phyloP scores from a whole-genome alignment of 2,329 filamentous ascomycete genomes.

The Fusarium sp. region DNA sequence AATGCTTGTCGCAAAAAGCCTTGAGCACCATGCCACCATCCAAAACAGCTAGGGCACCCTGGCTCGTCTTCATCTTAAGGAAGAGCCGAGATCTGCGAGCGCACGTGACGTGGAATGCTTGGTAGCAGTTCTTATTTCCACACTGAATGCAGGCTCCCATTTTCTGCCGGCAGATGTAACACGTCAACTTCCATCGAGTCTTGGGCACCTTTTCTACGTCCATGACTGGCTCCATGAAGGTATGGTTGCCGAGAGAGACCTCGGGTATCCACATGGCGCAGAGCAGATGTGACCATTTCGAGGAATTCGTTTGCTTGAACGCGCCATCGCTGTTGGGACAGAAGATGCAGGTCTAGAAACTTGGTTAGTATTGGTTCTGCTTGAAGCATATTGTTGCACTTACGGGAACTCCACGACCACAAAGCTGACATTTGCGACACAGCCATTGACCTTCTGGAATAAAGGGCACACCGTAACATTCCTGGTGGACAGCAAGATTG shows the following conservation, averaged over 20 bases:
- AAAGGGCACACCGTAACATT: slow-evolving; percentile 98
- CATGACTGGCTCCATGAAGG: slow-evolving; percentile 98
- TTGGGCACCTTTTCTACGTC: slow-evolving; percentile 98
- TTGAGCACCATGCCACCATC: slow-evolving; percentile 87
- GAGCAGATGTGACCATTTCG: slow-evolving; percentile 95
- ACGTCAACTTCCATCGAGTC: slow-evolving; percentile 90
- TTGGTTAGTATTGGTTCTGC: slow-evolving; percentile 28
- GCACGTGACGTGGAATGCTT: slow-evolving; percentile 97
- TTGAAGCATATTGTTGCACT: slow-evolving; percentile 44
- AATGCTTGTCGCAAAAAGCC: slow-evolving; percentile 96
- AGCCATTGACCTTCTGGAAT: slow-evolving; percentile 99
- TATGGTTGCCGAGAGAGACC: slow-evolving; percentile 93
- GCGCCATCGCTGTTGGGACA: slow-evolving; percentile 97
- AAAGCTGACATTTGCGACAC: slow-evolving; percentile 95
- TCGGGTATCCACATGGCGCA: slow-evolving; percentile 99
- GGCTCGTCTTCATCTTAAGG: slow-evolving; percentile 95
- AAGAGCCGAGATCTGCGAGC: slow-evolving; percentile 88
- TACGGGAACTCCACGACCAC: slow-evolving; percentile 89
- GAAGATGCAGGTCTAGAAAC: slow-evolving; percentile 86
- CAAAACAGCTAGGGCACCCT: slow-evolving; percentile 80
- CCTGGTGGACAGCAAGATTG: slow-evolving; percentile 96
- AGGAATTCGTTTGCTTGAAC: slow-evolving; percentile 97
- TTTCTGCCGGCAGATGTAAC: slow-evolving; percentile 96
- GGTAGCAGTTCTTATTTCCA: slow-evolving; percentile 96
- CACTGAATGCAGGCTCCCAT: slow-evolving; percentile 99